A percentile compares a stretch with the other conserved stretches of the same genome.
These are phyloP conservation scores for Ophiocordyceps camponoti-leonardi DNA, from an alignment of 2,329 filamentous ascomycete genomes.

Conservation along the genomic window DNA sequence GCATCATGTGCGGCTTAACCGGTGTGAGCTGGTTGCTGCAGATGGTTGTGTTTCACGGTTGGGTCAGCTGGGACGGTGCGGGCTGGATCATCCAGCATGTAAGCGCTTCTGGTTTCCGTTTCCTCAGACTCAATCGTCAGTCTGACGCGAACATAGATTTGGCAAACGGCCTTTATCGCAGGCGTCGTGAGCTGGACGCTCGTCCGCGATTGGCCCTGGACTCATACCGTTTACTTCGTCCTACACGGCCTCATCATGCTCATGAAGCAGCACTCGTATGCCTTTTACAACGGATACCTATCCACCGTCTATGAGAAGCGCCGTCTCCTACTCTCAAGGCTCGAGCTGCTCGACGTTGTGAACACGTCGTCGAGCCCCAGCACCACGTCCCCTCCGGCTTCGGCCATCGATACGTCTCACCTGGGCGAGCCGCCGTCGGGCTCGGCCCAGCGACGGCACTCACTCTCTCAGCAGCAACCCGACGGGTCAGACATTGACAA, in stretches of 20 bases:
- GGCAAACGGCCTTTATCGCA: constrained; percentile 49
- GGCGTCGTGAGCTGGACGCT: constrained; percentile 48
- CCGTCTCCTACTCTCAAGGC: constrained; percentile 21
- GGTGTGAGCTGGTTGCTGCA: constrained; percentile 51
- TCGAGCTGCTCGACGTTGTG: constrained; percentile 40
- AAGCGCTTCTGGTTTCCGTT: constrained; percentile 8
- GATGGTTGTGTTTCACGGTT: constrained; percentile 36
- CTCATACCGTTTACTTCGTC: constrained; percentile 62
- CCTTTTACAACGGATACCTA: constrained; percentile 62
- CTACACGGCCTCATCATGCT: constrained; percentile 59
- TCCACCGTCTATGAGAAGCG: constrained; percentile 40
- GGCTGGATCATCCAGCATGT: constrained; percentile 63
- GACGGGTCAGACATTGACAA: constrained; percentile 36
- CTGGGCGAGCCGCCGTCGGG: constrained; percentile 23
- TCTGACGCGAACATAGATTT: constrained; percentile 26
- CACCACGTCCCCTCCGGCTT: constrained; percentile 20
- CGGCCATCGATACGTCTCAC: constrained; percentile 27
- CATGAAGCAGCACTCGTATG: constrained; percentile 73
- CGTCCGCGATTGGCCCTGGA: constrained; percentile 65
- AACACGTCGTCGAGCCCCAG: constrained; percentile 26
- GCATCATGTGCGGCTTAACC: constrained; percentile 49
- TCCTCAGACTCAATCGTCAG: background rate
- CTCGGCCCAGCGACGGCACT: constrained; percentile 21
- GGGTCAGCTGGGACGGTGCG: constrained; percentile 45
- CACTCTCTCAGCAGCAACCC: constrained; percentile 10